Base-by-base conservation (phyloP, 768 basidiomycete genomes). In the Butyriboletus loyo region DNA sequence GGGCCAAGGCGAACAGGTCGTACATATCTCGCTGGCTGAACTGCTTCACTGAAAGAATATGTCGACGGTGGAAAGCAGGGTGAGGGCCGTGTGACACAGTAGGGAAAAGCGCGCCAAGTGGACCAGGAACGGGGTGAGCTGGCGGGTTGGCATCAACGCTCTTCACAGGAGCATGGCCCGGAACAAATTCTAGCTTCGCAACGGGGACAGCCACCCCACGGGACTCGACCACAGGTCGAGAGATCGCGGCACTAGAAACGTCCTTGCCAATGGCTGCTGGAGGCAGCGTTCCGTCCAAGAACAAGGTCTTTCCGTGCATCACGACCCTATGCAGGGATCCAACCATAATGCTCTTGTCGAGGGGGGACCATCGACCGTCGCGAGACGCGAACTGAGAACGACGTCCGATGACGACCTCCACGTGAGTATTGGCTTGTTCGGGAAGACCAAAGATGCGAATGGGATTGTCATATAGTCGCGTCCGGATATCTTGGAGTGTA, bases 41-140 rank as follows among this genome's bases (percentile, higher is more conserved):
- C 58, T 98, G 93, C 66, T 94, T 97, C 55, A 98, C 93, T 0
- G 92, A 85, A 17, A 98, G 83, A 54, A 98, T 92, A 67, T 98
- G 92, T 35, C 92, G 85, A 50, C 91, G 86, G 61, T 94, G 85
- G 86, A 96, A 98, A 4, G 92, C 83, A 0, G 92, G 90, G 60
- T 93, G 89, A 48, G 83, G 82, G 17, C 35, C 54, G 15, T 71
- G 67, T 6, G 51, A 40, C 38, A 67, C 28, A 44, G 45, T 53
- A 7, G 67, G 54, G 30, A 62, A 51, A 28, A 52, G 37, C 11
- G 58, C 46, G 3, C 65, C 49, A 17, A 63, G 45, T 36, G 56
- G 39, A 11, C 38, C 49, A 5, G 40, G 49, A 6, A 46, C 19
- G 14, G 44, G 38, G 25, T 66, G 57, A 17, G 49, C 53, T 1